These are phyloP conservation scores for Mitragyna speciosa DNA, from an alignment of 257 asterid species.

Conservation along the genomic window DNA sequence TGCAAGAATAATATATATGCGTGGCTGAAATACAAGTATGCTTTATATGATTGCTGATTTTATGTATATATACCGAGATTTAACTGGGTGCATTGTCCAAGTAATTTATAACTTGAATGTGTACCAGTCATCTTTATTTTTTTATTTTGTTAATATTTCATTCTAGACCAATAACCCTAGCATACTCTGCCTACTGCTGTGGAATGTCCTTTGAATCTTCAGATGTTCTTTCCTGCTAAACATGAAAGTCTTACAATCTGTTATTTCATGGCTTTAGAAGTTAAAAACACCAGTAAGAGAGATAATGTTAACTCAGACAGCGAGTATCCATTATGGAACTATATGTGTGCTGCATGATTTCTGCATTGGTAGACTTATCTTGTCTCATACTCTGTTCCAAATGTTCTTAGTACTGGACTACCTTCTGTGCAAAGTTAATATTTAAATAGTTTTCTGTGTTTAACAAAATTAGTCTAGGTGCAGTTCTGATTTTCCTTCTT, in stretches of 20 bases:
- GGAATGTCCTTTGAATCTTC: background rate
- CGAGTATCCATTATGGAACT: background rate
- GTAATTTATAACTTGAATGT: background rate
- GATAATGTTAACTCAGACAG: background rate
- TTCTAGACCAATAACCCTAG: background rate
- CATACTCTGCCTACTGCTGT: no score
- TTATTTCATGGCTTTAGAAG: background rate
- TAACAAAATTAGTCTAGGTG: background rate
- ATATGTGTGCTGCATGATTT: background rate
- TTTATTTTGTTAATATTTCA: no score
- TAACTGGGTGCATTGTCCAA: background rate
- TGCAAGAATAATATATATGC: background rate
- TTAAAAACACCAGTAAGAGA: background rate
- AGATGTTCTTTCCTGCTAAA: background rate
- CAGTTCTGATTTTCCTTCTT: slow-evolving; percentile 9
- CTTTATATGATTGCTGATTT: background rate
- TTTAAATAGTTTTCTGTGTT: background rate
- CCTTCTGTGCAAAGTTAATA: background rate
- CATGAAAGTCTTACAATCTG: background rate
- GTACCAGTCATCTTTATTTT: background rate
- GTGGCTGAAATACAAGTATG: background rate
- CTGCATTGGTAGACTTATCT: background rate
- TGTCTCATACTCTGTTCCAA: background rate
- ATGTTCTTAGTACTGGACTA: background rate
- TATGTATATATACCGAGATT: background rate